These are phyloP conservation scores for Xanthoparmelia taractica DNA, from an alignment of 495 filamentous ascomycete genomes.

Conservation along the genomic window DNA sequence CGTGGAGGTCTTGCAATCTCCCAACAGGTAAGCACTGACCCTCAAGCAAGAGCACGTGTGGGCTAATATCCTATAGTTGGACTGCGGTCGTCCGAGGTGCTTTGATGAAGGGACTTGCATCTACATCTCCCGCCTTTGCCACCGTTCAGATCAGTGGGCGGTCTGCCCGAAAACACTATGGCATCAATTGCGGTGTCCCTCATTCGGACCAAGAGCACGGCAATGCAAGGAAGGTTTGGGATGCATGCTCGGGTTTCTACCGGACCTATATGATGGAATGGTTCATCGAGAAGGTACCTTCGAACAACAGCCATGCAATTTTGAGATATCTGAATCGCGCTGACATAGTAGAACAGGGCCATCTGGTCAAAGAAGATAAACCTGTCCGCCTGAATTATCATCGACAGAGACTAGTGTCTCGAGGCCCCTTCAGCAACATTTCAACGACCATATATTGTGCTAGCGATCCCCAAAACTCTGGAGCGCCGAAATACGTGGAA, in stretches of 20 bases:
- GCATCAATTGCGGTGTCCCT: slow-evolving; percentile 17
- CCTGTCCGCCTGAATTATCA: slow-evolving; percentile 20
- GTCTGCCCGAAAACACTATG: slow-evolving; percentile 37
- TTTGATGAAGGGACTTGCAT: slow-evolving; percentile 33
- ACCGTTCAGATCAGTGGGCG: slow-evolving; percentile 30
- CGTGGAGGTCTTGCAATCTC: slow-evolving; percentile 23
- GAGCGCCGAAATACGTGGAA: slow-evolving; percentile 18
- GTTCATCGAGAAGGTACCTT: slow-evolving; percentile 29
- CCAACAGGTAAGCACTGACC: slow-evolving; percentile 23
- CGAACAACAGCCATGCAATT: background rate
- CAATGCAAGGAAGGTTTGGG: slow-evolving; percentile 22
- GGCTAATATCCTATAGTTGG: slow-evolving; percentile 26
- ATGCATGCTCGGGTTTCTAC: slow-evolving; percentile 22
- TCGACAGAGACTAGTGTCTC: background rate
- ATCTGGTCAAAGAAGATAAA: slow-evolving; percentile 25
- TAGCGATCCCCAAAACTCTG: slow-evolving; percentile 19
- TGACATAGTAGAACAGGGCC: slow-evolving; percentile 19
- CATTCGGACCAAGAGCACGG: slow-evolving; percentile 27
- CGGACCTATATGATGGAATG: slow-evolving; percentile 25
- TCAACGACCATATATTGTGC: slow-evolving; percentile 17
- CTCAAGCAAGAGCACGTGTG: slow-evolving; percentile 10
- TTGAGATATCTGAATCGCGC: background rate
- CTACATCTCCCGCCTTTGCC: slow-evolving; percentile 21
- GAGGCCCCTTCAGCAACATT: slow-evolving; percentile 20
- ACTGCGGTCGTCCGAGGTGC: slow-evolving; percentile 41